These are phyloP conservation scores for Aspergillus sp. DNA, from an alignment of 2,329 filamentous ascomycete species.

Conservation along the genomic window DNA sequence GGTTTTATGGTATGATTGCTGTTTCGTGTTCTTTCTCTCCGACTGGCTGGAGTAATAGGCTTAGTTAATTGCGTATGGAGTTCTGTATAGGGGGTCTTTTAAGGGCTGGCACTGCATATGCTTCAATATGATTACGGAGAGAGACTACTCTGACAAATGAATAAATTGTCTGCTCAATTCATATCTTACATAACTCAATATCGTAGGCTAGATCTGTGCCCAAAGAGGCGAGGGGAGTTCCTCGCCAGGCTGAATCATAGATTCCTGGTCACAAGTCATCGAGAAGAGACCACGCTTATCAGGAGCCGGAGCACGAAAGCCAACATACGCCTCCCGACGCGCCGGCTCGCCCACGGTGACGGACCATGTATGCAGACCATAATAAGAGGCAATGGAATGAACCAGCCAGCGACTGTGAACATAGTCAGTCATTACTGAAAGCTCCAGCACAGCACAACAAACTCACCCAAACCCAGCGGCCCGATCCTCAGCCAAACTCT, in stretches of 20 bases:
- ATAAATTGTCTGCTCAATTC: no score
- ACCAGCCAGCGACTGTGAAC: slow-evolving; percentile 72
- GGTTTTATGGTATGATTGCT: no score
- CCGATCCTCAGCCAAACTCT: slow-evolving; percentile 66
- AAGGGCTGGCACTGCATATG: no score
- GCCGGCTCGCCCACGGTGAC: slow-evolving; percentile 63
- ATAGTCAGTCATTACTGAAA: slow-evolving; percentile 9
- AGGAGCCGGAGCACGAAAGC: slow-evolving; percentile 42
- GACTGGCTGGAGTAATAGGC: no score
- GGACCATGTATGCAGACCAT: slow-evolving; percentile 77
- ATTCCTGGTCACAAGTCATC: slow-evolving; percentile 18
- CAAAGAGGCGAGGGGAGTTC: slow-evolving; percentile 32
- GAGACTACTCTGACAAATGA: no score
- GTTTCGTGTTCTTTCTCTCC: no score
- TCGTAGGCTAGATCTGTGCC: slow-evolving; percentile 14
- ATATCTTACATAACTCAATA: no score
- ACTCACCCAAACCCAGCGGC: slow-evolving; percentile 74
- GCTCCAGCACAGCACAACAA: no score
- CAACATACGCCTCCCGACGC: slow-evolving; percentile 74
- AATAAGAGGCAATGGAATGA: slow-evolving; percentile 86
- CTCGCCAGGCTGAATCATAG: slow-evolving; percentile 26
- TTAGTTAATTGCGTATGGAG: no score
- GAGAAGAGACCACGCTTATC: slow-evolving; percentile 18
- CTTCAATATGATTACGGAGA: no score
- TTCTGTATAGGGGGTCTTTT: no score